Conservation (phyloP, 2,329 filamentous ascomycete species). For the Fusarium brachygibbosum region DNA sequence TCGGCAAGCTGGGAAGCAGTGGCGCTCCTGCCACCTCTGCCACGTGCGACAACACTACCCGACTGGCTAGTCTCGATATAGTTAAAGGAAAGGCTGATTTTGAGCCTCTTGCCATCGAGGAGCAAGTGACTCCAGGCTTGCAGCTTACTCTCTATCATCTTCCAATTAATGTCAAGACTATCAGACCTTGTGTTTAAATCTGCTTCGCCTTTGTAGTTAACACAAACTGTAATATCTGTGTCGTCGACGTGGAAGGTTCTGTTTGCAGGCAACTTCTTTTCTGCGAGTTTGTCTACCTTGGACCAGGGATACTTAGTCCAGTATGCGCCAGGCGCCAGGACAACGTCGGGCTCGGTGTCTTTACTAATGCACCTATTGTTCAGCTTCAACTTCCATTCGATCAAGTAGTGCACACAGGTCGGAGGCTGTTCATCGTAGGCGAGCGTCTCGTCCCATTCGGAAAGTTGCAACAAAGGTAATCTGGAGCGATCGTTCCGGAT, state of each 20-base stretch:
- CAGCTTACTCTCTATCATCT: slow-evolving; percentile 3
- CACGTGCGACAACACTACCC: too few species aligned
- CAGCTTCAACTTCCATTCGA: not conserved
- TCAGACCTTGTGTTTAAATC: not conserved
- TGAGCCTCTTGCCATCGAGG: not conserved
- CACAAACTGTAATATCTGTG: not conserved
- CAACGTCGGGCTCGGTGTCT: not conserved
- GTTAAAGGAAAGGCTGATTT: slow-evolving; percentile 2
- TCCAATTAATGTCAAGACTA: not conserved
- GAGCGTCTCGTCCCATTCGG: not conserved
- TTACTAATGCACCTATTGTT: slow-evolving; percentile 3
- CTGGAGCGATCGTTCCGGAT: not conserved
- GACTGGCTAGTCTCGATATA: too few species aligned
- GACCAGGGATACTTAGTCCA: not conserved
- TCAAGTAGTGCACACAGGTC: not conserved
- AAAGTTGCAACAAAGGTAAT: not conserved
- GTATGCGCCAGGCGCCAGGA: not conserved
- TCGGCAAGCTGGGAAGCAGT: too few species aligned
- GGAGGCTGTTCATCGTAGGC: not conserved
- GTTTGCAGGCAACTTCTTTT: slow-evolving; percentile 1
- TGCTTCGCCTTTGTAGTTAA: not conserved
- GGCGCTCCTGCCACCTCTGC: too few species aligned
- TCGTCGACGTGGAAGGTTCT: not conserved
- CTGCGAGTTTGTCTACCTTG: not conserved
- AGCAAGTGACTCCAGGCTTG: slow-evolving; percentile 1